Conservation (phyloP, 257 asterid genomes). For the Verbascum thapsus region DNA sequence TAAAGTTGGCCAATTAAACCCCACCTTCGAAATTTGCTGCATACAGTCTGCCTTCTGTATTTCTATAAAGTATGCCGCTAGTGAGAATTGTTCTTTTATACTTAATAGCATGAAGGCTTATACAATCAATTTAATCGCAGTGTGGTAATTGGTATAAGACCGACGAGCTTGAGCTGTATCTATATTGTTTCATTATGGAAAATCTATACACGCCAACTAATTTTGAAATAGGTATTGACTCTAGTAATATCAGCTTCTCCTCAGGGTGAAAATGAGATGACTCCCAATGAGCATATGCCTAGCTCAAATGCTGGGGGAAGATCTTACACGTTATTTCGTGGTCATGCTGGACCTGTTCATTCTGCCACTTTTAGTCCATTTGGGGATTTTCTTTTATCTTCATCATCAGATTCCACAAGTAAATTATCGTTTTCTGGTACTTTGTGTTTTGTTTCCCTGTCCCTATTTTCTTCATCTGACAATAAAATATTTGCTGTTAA, state of each 20-base stretch:
- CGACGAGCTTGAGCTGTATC: background rate
- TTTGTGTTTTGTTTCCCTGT: slow-evolving; percentile 12
- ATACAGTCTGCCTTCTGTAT: too few species aligned
- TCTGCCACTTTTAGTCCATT: slow-evolving; percentile 88
- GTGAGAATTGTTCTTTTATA: too few species aligned
- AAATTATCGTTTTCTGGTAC: slow-evolving; percentile 31
- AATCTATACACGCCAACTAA: background rate
- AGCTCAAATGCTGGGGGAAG: slow-evolving; percentile 55
- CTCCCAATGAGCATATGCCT: slow-evolving; percentile 49
- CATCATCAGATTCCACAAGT: slow-evolving; percentile 97
- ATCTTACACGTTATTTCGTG: slow-evolving; percentile 75
- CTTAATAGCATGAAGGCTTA: too few species aligned
- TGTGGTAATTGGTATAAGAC: slow-evolving; percentile 8
- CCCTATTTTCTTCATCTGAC: slow-evolving; percentile 5
- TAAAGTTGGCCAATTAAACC: too few species aligned
- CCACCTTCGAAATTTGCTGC: too few species aligned
- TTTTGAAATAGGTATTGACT: slow-evolving; percentile 31
- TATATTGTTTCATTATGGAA: background rate
- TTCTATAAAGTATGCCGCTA: too few species aligned
- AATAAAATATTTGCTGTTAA: slow-evolving; percentile 20
- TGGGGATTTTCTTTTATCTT: slow-evolving; percentile 88
- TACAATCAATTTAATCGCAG: too few species aligned
- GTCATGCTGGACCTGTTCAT: slow-evolving; percentile 96
- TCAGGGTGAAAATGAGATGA: slow-evolving; percentile 67
- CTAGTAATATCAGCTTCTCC: slow-evolving; percentile 57